Base-by-base conservation (phyloP, 345 rosid species). In the Gossypium sturtianum region DNA sequence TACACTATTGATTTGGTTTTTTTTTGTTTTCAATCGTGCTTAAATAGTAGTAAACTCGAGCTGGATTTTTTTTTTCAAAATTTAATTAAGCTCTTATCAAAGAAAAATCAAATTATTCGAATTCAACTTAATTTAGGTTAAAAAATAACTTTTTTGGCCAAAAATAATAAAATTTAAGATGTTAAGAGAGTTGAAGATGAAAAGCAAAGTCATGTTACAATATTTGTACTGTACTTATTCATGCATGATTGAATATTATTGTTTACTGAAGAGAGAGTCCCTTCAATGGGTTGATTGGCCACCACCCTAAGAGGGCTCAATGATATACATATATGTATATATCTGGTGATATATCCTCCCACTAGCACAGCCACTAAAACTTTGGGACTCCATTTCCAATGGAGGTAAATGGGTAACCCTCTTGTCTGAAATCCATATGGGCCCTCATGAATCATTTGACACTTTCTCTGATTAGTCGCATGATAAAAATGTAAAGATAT, bases 331-430 rank as follows among this genome's bases (percentile, higher is more conserved):
- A 5, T 34, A 34, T 34, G 41, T 34, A 34, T 34, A 34, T 34
- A 5, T 34, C 41, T 34, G 41, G 41, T 34, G 41, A 34, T 34
- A 34, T 34, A 34, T 83, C 85, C 22, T 80, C 78, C 90, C 87
- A 89, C 90, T 84, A 73, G 84, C 75, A 60, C 56, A 79, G 81
- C 85, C 89, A 87, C 89, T 87, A 64, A 62, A 81, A 70, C 57
- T 69, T 61, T 66, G 76, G 78, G 84, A 25, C 1, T 23, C 29
- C 38, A 57, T 57, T 22, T 57, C 61, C 58, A 53, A 53, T 17
- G 77, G 84, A 81, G 84, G 86, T 86, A 85, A 85, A 84, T 81
- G 85, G 81, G 70, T 77, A 65, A 71, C 81, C 80, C 70, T 79
- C 67, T 72, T 75, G 77, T 77, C 79, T 77, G 70, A 79, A 57